Base-by-base conservation (phyloP, 1,139 yeast genomes). In the Saccharomyces pastorianus region DNA sequence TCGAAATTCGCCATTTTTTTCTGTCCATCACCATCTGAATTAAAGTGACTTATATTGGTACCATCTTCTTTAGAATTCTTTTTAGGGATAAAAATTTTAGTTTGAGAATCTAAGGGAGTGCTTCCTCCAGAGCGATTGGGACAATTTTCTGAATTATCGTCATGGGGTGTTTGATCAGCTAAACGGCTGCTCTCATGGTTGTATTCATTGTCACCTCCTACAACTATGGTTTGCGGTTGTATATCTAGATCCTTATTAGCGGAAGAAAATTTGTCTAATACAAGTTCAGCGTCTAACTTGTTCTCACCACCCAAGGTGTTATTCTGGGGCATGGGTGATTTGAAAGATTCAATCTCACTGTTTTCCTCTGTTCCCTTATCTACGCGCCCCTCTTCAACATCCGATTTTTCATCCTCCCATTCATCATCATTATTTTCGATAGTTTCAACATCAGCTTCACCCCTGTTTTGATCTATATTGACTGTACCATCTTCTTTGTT, bases 81-180 rank as follows among this genome's bases (percentile, higher is more conserved):
- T 55, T 58, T 58, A n/a, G 60, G 60, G 8, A 58, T 47, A 47
- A 51, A 52, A 28, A 56, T 56, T 8, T 47, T 54, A 31, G 53
- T 23, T 11, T 42, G 25, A 26, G n/a, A 20, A 23, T 50, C 51
- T 7, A 38, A 20, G 6, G 44, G 44, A 8, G 44, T 38, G 26
- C 25, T 38, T 20, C 44, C 20, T 38, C 44, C 25, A 9, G 44
- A 38, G 9, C 25, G 44, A 20, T 9, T 38, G 44, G 25, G n/a
- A 6, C 20, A 38, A 4, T 8, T 25, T 14, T 38, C 44, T 3
- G 26, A 38, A 5, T 23, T 38, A 9, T 38, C 44, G n/a, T 9
- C n/a, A 4, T 29, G 32, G n/a, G 44, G 20, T 6, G 44, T 38
- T 38, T 38, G 26, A 11, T 38, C 13, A 38, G 44, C 44, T 38